These are phyloP conservation scores for Blakeslea trispora DNA, from an alignment of 371 early-diverging fungal genomes.

Conservation along the genomic window DNA sequence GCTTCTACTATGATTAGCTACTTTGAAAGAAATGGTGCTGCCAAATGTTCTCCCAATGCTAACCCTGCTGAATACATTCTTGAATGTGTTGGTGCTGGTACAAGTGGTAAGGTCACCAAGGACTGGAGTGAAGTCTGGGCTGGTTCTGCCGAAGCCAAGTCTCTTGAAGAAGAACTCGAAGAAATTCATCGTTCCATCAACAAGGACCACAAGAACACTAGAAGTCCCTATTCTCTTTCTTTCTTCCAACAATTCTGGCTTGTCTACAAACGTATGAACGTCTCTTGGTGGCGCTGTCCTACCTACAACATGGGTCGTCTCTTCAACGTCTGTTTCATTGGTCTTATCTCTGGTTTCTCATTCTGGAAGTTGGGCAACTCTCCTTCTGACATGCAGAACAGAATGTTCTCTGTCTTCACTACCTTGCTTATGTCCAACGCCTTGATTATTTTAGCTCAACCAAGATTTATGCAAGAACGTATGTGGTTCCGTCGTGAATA, in stretches of 20 bases:
- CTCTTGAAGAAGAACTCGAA: constrained; percentile 42
- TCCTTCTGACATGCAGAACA: constrained; percentile 67
- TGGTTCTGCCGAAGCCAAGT: constrained; percentile 48
- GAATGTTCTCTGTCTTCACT: constrained; percentile 75
- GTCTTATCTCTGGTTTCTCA: constrained; percentile 75
- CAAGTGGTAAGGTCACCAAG: constrained; percentile 55
- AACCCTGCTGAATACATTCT: constrained; percentile 78
- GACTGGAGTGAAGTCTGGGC: constrained; percentile 71
- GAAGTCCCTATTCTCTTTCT: constrained; percentile 31
- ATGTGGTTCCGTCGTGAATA: constrained; percentile 72
- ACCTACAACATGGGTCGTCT: constrained; percentile 69
- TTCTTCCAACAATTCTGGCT: constrained; percentile 53
- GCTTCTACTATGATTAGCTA: constrained; percentile 57
- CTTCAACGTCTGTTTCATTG: constrained; percentile 53
- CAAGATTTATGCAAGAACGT: constrained; percentile 74
- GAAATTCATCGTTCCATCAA: constrained; percentile 27
- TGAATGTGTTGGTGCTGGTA: constrained; percentile 66
- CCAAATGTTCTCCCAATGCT: constrained; percentile 56
- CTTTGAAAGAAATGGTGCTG: constrained; percentile 68
- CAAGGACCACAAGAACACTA: constrained; percentile 18
- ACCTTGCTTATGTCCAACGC: constrained; percentile 66
- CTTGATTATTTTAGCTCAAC: constrained; percentile 72
- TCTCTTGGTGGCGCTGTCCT: constrained; percentile 68
- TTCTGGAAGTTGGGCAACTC: constrained; percentile 65
- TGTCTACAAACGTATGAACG: constrained; percentile 66